Evolutionary conservation across 2,329 filamentous ascomycete species (phyloP).

Genomic region (Bipolaris bicolor): DNA sequence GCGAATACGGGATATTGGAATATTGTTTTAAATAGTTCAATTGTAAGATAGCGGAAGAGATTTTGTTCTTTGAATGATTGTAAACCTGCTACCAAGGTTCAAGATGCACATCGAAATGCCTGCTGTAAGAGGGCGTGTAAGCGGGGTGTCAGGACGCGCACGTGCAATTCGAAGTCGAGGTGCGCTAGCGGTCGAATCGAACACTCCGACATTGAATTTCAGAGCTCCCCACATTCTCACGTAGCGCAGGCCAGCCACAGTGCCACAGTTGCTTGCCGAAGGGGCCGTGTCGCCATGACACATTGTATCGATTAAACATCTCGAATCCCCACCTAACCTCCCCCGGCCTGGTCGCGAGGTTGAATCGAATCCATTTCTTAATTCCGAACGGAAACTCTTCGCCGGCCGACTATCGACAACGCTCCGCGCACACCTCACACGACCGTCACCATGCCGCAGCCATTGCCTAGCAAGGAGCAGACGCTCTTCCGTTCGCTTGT

Average conservation of each 20-base stretch:
- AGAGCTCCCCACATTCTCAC: slow-evolving; percentile 42
- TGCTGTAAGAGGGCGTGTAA: not conserved
- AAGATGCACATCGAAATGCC: not conserved
- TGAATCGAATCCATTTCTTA: slow-evolving; percentile 3
- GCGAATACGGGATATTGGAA: not conserved
- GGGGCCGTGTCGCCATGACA: slow-evolving; percentile 18
- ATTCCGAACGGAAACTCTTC: slow-evolving; percentile 21
- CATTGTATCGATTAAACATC: slow-evolving; percentile 12
- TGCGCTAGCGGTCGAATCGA: slow-evolving; percentile 28
- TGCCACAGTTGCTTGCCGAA: slow-evolving; percentile 10
- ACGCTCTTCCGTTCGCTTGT: slow-evolving; percentile 94
- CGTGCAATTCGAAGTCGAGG: slow-evolving; percentile 21
- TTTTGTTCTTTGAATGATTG: not conserved
- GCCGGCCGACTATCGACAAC: slow-evolving; percentile 18
- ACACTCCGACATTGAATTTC: slow-evolving; percentile 38
- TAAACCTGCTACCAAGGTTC: not conserved
- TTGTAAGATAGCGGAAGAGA: not conserved
- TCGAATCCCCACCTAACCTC: slow-evolving; percentile 1
- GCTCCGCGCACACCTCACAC: slow-evolving; percentile 13
- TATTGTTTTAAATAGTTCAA: not conserved
- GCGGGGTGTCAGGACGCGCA: slow-evolving; percentile 18
- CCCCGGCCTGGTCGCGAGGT: slow-evolving; percentile 5
- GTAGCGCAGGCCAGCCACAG: slow-evolving; percentile 24
- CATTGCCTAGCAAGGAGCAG: slow-evolving; percentile 83
- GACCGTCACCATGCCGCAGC: slow-evolving; percentile 67